Percentiles rank a stretch among this genome's conserved stretches.
Evolutionary conservation across 805 yeast genomes (phyloP).

Genomic region (Sugiyamaella marilandica): DNA sequence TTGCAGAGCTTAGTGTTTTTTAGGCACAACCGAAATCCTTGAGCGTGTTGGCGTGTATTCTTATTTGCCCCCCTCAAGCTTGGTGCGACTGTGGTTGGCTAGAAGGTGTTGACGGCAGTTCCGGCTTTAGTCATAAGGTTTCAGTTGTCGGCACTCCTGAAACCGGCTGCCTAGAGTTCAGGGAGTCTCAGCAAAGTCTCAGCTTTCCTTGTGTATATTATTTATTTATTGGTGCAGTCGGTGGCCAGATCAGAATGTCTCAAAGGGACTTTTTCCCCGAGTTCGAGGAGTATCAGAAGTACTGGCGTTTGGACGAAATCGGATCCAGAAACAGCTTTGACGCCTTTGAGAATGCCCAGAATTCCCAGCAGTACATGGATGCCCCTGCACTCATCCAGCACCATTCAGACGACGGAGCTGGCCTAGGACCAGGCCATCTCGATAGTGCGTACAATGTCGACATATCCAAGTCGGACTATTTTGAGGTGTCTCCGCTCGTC

Average conservation of each 20-base stretch:
- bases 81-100: too few relatives aligned
- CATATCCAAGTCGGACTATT: constrained; percentile 16
- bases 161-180: too few relatives aligned
- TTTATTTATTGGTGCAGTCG: too few relatives aligned
- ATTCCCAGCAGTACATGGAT: constrained; percentile 21
- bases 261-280: constrained; percentile 7
- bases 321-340: constrained; percentile 8
- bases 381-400: constrained; percentile 17
- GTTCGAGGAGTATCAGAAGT: constrained; percentile 8
- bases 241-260: not conserved
- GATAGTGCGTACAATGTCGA: constrained; percentile 6
- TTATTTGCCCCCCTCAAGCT: too few relatives aligned
- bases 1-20: too few relatives aligned
- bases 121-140: too few relatives aligned
- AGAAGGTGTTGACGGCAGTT: too few relatives aligned
- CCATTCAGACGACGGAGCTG: not conserved
- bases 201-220: too few relatives aligned
- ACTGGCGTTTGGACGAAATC: constrained; percentile 1
- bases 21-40: too few relatives aligned
- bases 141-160: too few relatives aligned
- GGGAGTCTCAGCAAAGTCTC: too few relatives aligned
- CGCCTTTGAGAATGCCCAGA: constrained; percentile 17
- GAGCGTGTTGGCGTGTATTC: too few relatives aligned
- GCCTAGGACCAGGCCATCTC: not conserved
- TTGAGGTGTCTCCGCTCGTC: constrained; percentile 24